phyloP scores from a whole-genome alignment of 2,329 filamentous ascomycete species.

The Magnaporthales sp. region DNA sequence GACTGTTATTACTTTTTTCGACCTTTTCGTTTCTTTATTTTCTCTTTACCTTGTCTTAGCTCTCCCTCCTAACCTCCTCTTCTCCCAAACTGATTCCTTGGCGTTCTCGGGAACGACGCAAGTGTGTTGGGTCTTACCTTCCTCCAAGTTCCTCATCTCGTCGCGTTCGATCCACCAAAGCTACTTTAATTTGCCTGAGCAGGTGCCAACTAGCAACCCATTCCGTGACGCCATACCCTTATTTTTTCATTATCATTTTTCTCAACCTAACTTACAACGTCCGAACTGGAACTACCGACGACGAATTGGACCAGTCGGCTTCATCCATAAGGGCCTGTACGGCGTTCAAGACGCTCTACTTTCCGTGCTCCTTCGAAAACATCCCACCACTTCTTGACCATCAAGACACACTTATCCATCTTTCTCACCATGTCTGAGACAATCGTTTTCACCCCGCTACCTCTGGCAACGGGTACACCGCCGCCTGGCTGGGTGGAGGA shows the following conservation, averaged over 20 bases:
- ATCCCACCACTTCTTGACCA: neutral
- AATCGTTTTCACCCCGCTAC: neutral
- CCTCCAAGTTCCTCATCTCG: neutral
- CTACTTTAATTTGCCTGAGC: neutral
- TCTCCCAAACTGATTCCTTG: neutral
- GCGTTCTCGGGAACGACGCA: neutral
- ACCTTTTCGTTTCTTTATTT: neutral
- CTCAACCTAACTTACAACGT: neutral
- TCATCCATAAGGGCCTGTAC: neutral
- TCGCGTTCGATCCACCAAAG: neutral
- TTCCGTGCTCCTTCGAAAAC: neutral
- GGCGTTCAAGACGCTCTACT: neutral
- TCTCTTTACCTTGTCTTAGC: neutral
- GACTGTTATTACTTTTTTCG: neutral
- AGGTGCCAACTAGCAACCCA: neutral
- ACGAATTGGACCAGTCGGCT: neutral
- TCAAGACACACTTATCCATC: neutral
- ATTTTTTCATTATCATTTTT: neutral
- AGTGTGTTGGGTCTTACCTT: neutral
- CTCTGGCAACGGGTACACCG: neutral
- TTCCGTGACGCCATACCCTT: neutral
- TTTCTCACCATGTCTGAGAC: neutral
- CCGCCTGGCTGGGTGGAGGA: constrained; percentile 16
- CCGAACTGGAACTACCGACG: neutral
- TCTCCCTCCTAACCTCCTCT: neutral